Base-by-base conservation (phyloP, 306 rosid species). In the Fragaria iinumae region DNA sequence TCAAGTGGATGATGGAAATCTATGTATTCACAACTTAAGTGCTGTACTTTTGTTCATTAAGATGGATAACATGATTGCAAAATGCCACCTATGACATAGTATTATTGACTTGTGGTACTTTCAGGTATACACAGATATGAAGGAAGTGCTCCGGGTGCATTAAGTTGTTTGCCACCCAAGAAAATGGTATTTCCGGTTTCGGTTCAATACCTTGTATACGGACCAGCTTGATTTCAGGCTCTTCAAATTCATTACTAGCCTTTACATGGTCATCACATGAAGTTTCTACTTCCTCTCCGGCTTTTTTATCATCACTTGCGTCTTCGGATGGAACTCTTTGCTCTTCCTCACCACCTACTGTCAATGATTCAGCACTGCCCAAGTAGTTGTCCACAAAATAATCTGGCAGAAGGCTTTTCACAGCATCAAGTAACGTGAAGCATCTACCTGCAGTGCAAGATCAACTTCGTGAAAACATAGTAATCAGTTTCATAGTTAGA, bases 191-290 rank as follows among this genome's bases (percentile, higher is more conserved):
- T 77, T 88, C 89, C 81, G 87, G 79, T 69, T 71, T 87, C n/a
- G 97, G 99, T 77, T 92, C 89, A 84, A 95, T 95, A 72, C 99
- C 99, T 92, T 95, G 99, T 84, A 95, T 88, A 80, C 99, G 93
- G 27, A 95, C 84, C 20, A 90, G 84, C 82, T 87, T 92, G 80
- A 92, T 91, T 77, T 87, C 86, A 4, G 88, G 84, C 78, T 69
- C 79, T 71, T 79, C 85, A 16, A 8, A 55, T n/a, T 79, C 47
- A 48, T 34, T 6, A 72, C 72, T 63, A 67, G 79, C 77, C 71
- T 84, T 69, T 2, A 44, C 74, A 4, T 78, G 75, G 68, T 88
- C 85, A 2, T 27, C 20, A 21, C 73, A n/a, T 74, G 86, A 72
- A 76, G 57, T 79, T 83, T 82, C 85, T 64, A 53, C 88, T 79